phyloP scores from a whole-genome alignment of 2,329 filamentous ascomycete species.

The Fusarium anthophilum region DNA sequence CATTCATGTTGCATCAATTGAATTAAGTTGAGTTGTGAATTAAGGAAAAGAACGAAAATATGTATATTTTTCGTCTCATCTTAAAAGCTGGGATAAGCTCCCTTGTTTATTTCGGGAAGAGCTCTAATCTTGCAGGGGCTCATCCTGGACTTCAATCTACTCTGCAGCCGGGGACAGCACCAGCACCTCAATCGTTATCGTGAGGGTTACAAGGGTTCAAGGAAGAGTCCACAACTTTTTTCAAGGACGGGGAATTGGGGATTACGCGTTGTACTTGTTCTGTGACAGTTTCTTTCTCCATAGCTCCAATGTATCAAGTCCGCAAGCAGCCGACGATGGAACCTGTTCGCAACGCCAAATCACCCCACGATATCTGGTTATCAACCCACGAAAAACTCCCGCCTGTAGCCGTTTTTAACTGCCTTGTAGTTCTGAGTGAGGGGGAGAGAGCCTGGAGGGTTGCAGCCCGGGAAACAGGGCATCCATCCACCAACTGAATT shows the following conservation, averaged over 20 bases:
- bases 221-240: constrained; percentile 20
- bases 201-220: constrained; percentile 10
- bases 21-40: neutral
- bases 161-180: neutral
- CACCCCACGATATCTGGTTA: constrained; percentile 26
- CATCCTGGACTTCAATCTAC: constrained; percentile 30
- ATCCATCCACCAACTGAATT: constrained; percentile 10
- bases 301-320: neutral
- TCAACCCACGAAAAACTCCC: constrained; percentile 26
- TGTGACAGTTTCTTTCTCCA: constrained; percentile 1
- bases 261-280: constrained; percentile 25
- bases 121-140: neutral
- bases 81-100: constrained; percentile 10
- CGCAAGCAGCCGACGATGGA: neutral
- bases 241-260: constrained; percentile 23
- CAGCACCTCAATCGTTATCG: constrained; percentile 14
- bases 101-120: constrained; percentile 36
- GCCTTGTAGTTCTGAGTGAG: neutral
- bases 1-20: neutral
- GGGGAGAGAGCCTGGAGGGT: constrained; percentile 1
- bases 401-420: constrained; percentile 27
- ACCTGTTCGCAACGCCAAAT: neutral
- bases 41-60: neutral
- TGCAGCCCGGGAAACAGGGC: constrained; percentile 20
- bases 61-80: neutral